Conservation (phyloP, 257 asterid species). For the Avicennia marina region DNA sequence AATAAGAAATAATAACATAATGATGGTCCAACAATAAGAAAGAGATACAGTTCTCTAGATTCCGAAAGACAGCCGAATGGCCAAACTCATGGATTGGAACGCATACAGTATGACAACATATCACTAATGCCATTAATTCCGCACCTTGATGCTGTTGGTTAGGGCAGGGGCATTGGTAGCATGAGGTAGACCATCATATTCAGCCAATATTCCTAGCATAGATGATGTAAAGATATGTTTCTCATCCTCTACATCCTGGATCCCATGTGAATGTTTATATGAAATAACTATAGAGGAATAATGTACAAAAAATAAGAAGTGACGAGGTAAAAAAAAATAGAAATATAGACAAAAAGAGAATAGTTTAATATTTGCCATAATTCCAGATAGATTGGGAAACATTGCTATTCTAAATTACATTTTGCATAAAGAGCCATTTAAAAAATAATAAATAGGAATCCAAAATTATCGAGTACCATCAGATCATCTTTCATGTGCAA, state of each 20-base stretch:
- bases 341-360: no score
- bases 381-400: no score
- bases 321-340: no score
- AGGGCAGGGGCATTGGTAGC: constrained; percentile 77
- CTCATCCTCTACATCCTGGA: constrained; percentile 81
- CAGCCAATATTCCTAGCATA: constrained; percentile 68
- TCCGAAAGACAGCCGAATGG: neutral
- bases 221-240: constrained; percentile 67
- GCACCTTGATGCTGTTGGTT: constrained; percentile 73
- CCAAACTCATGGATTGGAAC: neutral
- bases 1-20: neutral
- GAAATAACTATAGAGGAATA: neutral
- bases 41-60: no score
- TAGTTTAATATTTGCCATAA: no score
- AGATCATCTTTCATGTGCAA: no score
- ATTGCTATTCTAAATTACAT: no score
- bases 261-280: constrained; percentile 20
- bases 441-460: no score
- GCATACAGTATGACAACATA: neutral
- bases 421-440: no score
- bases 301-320: neutral
- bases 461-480: no score
- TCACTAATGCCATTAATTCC: constrained; percentile 14
- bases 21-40: no score
- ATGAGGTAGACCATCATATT: constrained; percentile 82